Conservation (phyloP, 805 yeast genomes). For the Metschnikowia sp. region DNA sequence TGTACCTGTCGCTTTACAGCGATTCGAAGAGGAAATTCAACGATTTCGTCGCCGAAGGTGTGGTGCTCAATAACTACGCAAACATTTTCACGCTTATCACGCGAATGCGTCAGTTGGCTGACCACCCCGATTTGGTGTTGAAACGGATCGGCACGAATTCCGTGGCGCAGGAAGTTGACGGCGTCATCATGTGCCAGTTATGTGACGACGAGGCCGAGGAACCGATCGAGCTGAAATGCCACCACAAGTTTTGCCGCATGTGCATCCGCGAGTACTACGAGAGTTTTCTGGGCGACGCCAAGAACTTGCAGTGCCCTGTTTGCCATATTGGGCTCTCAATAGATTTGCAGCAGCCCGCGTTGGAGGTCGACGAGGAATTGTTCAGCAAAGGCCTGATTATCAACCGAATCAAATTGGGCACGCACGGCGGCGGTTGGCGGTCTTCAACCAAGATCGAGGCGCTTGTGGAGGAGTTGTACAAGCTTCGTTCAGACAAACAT, state of each 20-base stretch:
- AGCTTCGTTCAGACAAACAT: conserved; percentile 75
- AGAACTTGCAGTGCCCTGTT: conserved; percentile 82
- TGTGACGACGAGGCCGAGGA: conserved; percentile 99
- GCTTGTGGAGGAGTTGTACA: conserved; percentile 85
- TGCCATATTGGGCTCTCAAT: conserved; percentile 92
- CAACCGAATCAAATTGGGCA: conserved; percentile 78
- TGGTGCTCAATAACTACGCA: conserved; percentile 93
- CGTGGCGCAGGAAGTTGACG: conserved; percentile 40
- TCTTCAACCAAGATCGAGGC: conserved; percentile 98
- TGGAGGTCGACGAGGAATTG: conserved; percentile 62
- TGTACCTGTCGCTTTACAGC: conserved; percentile 81
- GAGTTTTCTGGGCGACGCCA: conserved; percentile 60
- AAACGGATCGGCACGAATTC: conserved; percentile 53
- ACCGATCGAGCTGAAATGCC: conserved; percentile 91
- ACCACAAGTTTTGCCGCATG: conserved; percentile 88
- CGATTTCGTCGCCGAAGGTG: conserved; percentile 94
- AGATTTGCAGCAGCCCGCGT: conserved; percentile 81
- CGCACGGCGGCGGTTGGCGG: conserved; percentile 73
- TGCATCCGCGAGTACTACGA: conserved; percentile 90
- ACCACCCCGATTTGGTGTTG: conserved; percentile 94
- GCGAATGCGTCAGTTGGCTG: conserved; percentile 96
- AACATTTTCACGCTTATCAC: conserved; percentile 94
- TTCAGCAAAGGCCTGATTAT: conserved; percentile 71
- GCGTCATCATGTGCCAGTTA: conserved; percentile 74
- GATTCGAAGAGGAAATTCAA: conserved; percentile 85